Base-by-base conservation (phyloP, 306 rosid species). In the Datisca glomerata region DNA sequence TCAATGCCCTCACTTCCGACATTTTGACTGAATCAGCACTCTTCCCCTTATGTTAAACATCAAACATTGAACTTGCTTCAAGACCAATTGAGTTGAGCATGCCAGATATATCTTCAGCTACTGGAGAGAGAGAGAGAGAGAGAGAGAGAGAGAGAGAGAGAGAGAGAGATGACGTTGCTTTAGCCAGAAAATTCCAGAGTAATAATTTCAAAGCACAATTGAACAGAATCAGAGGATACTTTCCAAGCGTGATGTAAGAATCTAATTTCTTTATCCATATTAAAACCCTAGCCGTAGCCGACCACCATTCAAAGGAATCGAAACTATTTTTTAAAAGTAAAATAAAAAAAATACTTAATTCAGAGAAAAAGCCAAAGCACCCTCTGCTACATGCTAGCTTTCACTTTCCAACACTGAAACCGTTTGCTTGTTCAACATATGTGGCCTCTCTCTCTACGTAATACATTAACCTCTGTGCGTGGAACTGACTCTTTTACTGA, bases 211-310 rank as follows among this genome's bases (percentile, higher is more conserved):
- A 61, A 6, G 18, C 53, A 46, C 22, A 12, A 49, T 5, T 43
- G 31, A 53, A 40, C 55, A 31, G 33, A 58, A 49, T 25, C 24
- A 12, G 51, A 59, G 46, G 53, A 38, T 24, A 53, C 71, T 53
- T 62, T 61, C 21, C 37, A 60, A 57, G 84, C 87, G 76, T 74
- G 75, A 75, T 53, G 55, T 49, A 24, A 46, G 77, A 75, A 83
- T 80, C 61, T 42, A 5, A 22, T 56, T 74, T 59, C 24, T 44
- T 73, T 51, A 22, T 43, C 38, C 39, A 21, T 22, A 43, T 24
- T 10, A 12, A 53, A 53, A 19, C 24, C 11, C 21, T 33, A 17
- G 49, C 68, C 71, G 66, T 33, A 17, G 49, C 68, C 71, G 66
- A 71, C 76, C 73, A 44, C 56, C 47, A 39, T 76, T 76, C 73